Evolutionary conservation across 139 green algal genomes (phyloP).

Genomic region (Haematococcus sp.): DNA sequence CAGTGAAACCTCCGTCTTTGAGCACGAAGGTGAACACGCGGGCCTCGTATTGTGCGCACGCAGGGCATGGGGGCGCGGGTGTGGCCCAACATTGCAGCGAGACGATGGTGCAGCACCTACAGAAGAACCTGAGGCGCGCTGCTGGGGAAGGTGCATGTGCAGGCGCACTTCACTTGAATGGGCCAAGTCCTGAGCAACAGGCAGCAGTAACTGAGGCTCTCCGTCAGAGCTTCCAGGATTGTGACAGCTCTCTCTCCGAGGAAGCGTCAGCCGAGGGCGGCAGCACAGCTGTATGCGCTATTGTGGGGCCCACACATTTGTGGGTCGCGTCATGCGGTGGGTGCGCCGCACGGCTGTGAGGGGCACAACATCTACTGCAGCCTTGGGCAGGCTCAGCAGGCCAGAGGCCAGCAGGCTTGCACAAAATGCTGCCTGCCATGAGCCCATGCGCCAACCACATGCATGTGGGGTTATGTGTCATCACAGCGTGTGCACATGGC

Average conservation of each 20-base stretch:
- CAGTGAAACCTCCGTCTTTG: too few species aligned
- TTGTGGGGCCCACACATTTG: constrained; percentile 22
- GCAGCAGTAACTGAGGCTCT: neutral
- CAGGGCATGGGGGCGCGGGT: constrained; percentile 38
- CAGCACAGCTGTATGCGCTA: constrained; percentile 57
- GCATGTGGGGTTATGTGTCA: too few species aligned
- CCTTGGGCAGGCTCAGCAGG: neutral
- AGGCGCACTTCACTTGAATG: neutral
- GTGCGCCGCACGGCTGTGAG: neutral
- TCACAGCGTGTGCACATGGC: too few species aligned
- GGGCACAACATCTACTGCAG: neutral
- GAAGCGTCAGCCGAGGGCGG: constrained; percentile 49
- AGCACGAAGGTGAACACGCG: neutral
- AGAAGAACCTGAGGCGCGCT: neutral
- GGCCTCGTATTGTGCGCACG: neutral
- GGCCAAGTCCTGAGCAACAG: neutral
- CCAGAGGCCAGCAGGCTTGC: neutral
- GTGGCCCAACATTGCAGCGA: constrained; percentile 18
- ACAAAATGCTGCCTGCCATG: neutral
- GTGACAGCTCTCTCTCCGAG: constrained; percentile 5
- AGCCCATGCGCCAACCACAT: too few species aligned
- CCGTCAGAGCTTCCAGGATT: neutral
- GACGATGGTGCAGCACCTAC: neutral
- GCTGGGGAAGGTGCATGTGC: neutral
- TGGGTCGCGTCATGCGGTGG: constrained; percentile 43